Conservation (phyloP, 495 filamentous ascomycete species). For the Talaromyces ruber region DNA sequence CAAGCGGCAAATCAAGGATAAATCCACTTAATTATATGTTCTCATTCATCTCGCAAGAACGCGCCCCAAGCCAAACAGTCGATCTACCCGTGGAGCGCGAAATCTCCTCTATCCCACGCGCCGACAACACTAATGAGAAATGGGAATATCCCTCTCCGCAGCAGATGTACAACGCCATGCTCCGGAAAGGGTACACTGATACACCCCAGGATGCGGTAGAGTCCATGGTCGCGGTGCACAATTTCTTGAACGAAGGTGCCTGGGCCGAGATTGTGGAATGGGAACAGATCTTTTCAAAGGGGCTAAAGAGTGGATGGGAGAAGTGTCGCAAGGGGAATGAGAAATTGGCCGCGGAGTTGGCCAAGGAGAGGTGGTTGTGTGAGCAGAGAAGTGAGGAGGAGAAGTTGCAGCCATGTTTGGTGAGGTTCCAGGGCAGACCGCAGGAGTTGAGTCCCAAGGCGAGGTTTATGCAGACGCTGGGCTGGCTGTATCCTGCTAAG, state of each 20-base stretch:
- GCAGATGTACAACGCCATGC: slow-evolving; percentile 98
- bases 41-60: slow-evolving; percentile 67
- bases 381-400: slow-evolving; percentile 23
- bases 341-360: slow-evolving; percentile 32
- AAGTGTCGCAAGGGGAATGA: slow-evolving; percentile 68
- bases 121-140: slow-evolving; percentile 56
- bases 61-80: slow-evolving; percentile 60
- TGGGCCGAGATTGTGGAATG: slow-evolving; percentile 90
- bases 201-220: slow-evolving; percentile 91
- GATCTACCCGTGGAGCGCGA: slow-evolving; percentile 71
- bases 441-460: slow-evolving; percentile 88
- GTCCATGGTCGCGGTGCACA: slow-evolving; percentile 94
- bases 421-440: slow-evolving; percentile 82
- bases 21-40: slow-evolving; percentile 99
- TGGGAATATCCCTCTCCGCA: slow-evolving; percentile 99
- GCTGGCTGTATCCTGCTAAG: slow-evolving; percentile 65
- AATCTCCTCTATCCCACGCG: slow-evolving; percentile 77
- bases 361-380: slow-evolving; percentile 17
- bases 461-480: slow-evolving; percentile 66
- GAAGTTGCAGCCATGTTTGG: slow-evolving; percentile 52
- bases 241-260: slow-evolving; percentile 95
- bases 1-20: slow-evolving; percentile 49
- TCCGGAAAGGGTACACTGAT: slow-evolving; percentile 91
- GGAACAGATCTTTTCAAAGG: slow-evolving; percentile 76
- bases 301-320: slow-evolving; percentile 62